Evolutionary conservation across 2,329 filamentous ascomycete genomes (phyloP).

Genomic region (Colletotrichum falcatum): DNA sequence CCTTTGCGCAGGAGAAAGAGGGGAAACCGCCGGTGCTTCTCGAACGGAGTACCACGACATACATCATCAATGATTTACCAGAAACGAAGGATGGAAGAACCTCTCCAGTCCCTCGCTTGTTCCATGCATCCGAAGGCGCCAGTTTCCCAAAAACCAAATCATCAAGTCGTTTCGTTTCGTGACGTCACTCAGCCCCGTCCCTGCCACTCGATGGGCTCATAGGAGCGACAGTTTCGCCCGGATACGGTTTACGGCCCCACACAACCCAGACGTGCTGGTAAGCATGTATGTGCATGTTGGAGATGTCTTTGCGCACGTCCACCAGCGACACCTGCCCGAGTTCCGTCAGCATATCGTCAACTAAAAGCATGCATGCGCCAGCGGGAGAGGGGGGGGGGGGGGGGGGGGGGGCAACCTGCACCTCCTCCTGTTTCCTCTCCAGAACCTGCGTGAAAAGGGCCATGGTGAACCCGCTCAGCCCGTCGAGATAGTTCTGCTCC

Average conservation of each 20-base stretch:
- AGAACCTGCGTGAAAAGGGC: slow-evolving; percentile 56
- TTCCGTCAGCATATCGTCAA: slow-evolving; percentile 38
- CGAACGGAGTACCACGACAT: too few species aligned
- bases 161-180: slow-evolving; percentile 14
- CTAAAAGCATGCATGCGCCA: neutral
- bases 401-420: slow-evolving; percentile 55
- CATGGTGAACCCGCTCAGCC: slow-evolving; percentile 59
- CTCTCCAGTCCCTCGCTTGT: neutral
- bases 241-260: slow-evolving; percentile 62
- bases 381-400: slow-evolving; percentile 24
- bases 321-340: slow-evolving; percentile 58
- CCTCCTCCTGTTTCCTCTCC: slow-evolving; percentile 57
- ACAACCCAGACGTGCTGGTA: slow-evolving; percentile 64
- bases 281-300: slow-evolving; percentile 59
- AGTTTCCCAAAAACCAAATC: slow-evolving; percentile 1
- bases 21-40: too few species aligned
- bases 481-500: slow-evolving; percentile 57
- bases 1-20: too few species aligned
- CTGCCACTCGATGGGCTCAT: neutral
- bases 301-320: slow-evolving; percentile 61
- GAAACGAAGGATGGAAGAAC: neutral
- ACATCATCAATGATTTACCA: neutral
- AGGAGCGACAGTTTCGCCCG: slow-evolving; percentile 45
- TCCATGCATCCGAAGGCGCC: neutral
- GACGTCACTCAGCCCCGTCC: slow-evolving; percentile 5